A percentile compares a stretch with the other conserved stretches of the same genome.
These are phyloP conservation scores for Talaromyces proteolyticus DNA, from an alignment of 495 filamentous ascomycete species.

Conservation along the genomic window DNA sequence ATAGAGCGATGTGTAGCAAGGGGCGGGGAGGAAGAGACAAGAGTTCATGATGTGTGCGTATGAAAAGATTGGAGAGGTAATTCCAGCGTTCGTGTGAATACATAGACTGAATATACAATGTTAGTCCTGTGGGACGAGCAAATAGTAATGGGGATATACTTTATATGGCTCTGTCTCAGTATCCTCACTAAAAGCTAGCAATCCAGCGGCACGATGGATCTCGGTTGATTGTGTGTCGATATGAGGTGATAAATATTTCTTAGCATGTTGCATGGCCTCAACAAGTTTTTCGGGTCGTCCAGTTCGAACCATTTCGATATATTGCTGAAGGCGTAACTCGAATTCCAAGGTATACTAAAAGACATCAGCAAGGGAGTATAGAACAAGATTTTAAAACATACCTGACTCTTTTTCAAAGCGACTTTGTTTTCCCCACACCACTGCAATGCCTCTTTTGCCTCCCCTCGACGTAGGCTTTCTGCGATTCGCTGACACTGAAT, in stretches of 20 bases:
- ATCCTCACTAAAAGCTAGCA: constrained; percentile 69
- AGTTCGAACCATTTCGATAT: constrained; percentile 78
- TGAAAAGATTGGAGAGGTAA: constrained; percentile 73
- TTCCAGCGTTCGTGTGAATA: constrained; percentile 70
- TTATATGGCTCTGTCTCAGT: constrained; percentile 57
- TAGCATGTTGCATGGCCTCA: constrained; percentile 77
- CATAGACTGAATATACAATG: constrained; percentile 45
- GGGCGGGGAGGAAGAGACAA: constrained; percentile 78
- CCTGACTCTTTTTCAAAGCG: constrained; percentile 75
- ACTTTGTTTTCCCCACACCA: constrained; percentile 95
- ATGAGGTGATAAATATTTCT: constrained; percentile 68
- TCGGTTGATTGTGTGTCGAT: constrained; percentile 60
- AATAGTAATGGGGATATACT: constrained; percentile 33
- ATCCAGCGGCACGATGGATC: constrained; percentile 66
- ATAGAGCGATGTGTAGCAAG: constrained; percentile 86
- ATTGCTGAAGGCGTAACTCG: constrained; percentile 91
- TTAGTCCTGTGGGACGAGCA: too few species aligned
- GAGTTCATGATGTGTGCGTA: constrained; percentile 79
- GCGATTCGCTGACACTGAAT: constrained; percentile 73
- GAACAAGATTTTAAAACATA: constrained; percentile 28
- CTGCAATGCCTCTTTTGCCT: constrained; percentile 67
- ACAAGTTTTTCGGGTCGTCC: constrained; percentile 51
- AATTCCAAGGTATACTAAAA: constrained; percentile 81
- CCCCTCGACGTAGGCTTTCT: constrained; percentile 61
- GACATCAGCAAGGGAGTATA: constrained; percentile 12